Evolutionary conservation across 2,329 filamentous ascomycete genomes (phyloP).

Genomic region (Stachybotrys elegans): DNA sequence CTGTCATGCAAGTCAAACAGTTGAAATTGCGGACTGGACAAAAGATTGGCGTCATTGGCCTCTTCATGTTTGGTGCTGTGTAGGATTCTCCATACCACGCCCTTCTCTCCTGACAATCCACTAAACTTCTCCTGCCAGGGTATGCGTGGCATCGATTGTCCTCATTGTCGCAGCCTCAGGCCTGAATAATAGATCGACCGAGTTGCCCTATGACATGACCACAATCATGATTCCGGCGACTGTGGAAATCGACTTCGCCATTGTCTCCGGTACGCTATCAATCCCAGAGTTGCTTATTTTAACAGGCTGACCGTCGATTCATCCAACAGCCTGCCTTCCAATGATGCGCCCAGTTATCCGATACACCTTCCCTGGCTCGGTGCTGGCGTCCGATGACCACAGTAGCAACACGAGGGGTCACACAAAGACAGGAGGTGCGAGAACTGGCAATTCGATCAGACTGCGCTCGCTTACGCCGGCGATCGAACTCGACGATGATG

Average conservation of each 20-base stretch:
- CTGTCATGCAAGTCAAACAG: constrained; percentile 23
- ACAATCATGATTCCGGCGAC: constrained; percentile 21
- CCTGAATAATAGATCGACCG: constrained; percentile 12
- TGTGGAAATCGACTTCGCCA: constrained; percentile 22
- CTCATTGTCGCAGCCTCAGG: constrained; percentile 17
- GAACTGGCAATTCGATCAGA: too few relatives aligned
- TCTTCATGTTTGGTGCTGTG: constrained; percentile 23
- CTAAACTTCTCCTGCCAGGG: constrained; percentile 3
- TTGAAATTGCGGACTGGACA: constrained; percentile 21
- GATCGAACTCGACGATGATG: too few relatives aligned
- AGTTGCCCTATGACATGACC: constrained; percentile 19
- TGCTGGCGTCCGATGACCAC: too few relatives aligned
- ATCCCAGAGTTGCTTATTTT: too few relatives aligned
- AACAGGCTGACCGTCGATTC: too few relatives aligned
- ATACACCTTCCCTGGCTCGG: too few relatives aligned
- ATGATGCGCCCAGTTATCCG: too few relatives aligned
- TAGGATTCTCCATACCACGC: constrained; percentile 9
- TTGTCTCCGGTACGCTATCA: constrained; percentile 21
- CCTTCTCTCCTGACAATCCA: not conserved
- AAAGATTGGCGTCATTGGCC: constrained; percentile 20
- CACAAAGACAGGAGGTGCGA: too few relatives aligned
- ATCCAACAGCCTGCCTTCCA: too few relatives aligned
- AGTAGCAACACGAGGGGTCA: too few relatives aligned
- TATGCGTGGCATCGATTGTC: constrained; percentile 21
- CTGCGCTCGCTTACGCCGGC: too few relatives aligned